These are phyloP conservation scores for Aureobasidium namibiae DNA, from an alignment of 2,329 filamentous ascomycete species.

Conservation along the genomic window DNA sequence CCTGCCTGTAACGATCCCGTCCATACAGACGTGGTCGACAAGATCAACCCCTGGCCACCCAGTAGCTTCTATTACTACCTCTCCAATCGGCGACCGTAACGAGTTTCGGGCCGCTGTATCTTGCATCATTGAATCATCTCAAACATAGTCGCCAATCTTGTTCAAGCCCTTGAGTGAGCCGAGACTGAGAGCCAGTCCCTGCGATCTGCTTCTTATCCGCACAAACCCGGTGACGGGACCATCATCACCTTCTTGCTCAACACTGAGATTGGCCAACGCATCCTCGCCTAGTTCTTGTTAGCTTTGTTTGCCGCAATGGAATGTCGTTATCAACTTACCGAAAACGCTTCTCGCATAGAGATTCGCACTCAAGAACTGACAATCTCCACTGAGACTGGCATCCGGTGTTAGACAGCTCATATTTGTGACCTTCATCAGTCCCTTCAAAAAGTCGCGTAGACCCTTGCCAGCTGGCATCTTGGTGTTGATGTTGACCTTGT, in stretches of 20 bases:
- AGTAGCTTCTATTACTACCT: too few species aligned
- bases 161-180: conserved; percentile 92
- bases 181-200: conserved; percentile 86
- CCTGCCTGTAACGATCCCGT: neutral
- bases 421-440: conserved; percentile 95
- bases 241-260: conserved; percentile 88
- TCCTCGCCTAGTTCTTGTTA: conserved; percentile 67
- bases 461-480: conserved; percentile 67
- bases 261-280: conserved; percentile 91
- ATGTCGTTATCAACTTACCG: conserved; percentile 55
- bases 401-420: conserved; percentile 98
- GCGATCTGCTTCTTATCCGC: conserved; percentile 91
- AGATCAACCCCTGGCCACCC: too few species aligned
- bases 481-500: conserved; percentile 99
- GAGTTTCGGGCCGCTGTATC: neutral
- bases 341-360: conserved; percentile 95
- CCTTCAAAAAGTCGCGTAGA: conserved; percentile 82
- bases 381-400: conserved; percentile 92
- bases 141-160: conserved; percentile 44
- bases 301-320: neutral
- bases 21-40: neutral
- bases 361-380: conserved; percentile 95
- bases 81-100: neutral
- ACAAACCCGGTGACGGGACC: conserved; percentile 86
- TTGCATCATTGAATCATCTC: conserved; percentile 7